Base-by-base conservation (phyloP, 345 rosid genomes). In the Cardiospermum halicacabum region DNA sequence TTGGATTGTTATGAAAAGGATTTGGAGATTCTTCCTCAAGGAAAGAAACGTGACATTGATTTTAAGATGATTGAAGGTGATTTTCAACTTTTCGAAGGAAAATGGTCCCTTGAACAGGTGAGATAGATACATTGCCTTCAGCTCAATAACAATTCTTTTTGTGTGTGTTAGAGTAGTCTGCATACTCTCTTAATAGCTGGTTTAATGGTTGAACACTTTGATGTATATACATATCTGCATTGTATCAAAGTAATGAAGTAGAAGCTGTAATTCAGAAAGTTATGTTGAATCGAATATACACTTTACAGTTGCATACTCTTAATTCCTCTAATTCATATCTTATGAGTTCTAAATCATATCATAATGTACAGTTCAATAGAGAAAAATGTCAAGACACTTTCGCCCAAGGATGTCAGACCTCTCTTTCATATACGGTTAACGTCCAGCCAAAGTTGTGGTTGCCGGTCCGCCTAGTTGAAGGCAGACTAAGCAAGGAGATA, bases 21-120 rank as follows among this genome's bases (percentile, higher is more conserved):
- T 42, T 77, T 90, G 34, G 85, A 86, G 84, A 78, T 45, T 66
- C 64, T 79, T n/a, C 77, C 86, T 22, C 32, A 58, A 6, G 81
- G 92, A 3, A 75, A 56, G 30, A 88, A 78, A 51, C 96, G 97
- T 10, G 97, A 90, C 24, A 93, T 93, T 72, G 96, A 85, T 9
- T 93, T 90, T 65, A 86, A 85, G 72, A 90, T 93, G 98, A 78
- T 80, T 13, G 96, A 93, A 73, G 98, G 98, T 13, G 98, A 90
- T 77, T 93, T 93, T 63, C 89, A 87, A 31, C 62, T 81, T 22
- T 90, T 86, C 64, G 83, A 89, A 86, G 98, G 98, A 56, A 90
- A 84, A 62, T 93, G 98, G 98, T 84, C 88, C 3, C 83, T 93
- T 48, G 91, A 90, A 72, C 95, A 90, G 89, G 99, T 90, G 70